Evolutionary conservation across 140 eudicot species (phyloP).

Genomic region (Ambrosia hybrid): DNA sequence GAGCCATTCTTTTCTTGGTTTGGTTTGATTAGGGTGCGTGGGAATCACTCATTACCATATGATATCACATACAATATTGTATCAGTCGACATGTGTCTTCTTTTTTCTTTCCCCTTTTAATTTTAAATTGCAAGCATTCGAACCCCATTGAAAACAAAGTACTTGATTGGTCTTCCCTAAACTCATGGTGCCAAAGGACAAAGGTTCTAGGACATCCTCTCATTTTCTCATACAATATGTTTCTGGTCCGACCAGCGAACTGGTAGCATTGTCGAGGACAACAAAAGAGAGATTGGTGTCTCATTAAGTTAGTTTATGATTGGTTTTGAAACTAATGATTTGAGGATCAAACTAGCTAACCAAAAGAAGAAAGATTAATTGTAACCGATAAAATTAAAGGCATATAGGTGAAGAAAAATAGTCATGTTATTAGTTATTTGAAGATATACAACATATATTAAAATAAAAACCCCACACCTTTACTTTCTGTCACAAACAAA

Average conservation of each 20-base stretch:
- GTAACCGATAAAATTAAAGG: background rate
- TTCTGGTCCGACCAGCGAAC: too few species aligned
- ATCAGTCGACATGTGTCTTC: background rate
- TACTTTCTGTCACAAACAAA: background rate
- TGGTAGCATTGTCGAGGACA: too few species aligned
- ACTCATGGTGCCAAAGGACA: background rate
- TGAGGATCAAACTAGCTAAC: too few species aligned
- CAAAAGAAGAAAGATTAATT: too few species aligned
- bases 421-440: too few species aligned
- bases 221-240: background rate
- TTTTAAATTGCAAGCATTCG: background rate
- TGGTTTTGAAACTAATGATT: too few species aligned
- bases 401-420: too few species aligned
- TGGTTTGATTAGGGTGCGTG: background rate
- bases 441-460: too few species aligned
- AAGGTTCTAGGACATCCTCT: background rate
- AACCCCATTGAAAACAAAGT: background rate
- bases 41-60: slow-evolving; percentile 12
- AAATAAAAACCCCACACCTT: background rate
- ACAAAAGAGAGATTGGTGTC: too few species aligned
- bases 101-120: background rate
- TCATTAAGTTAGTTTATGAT: too few species aligned
- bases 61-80: slow-evolving; percentile 3
- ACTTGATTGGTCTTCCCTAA: background rate
- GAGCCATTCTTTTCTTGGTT: slow-evolving; percentile 3